Base-by-base conservation (phyloP, 371 early-diverging fungal genomes). In the Mortierella sp. region DNA sequence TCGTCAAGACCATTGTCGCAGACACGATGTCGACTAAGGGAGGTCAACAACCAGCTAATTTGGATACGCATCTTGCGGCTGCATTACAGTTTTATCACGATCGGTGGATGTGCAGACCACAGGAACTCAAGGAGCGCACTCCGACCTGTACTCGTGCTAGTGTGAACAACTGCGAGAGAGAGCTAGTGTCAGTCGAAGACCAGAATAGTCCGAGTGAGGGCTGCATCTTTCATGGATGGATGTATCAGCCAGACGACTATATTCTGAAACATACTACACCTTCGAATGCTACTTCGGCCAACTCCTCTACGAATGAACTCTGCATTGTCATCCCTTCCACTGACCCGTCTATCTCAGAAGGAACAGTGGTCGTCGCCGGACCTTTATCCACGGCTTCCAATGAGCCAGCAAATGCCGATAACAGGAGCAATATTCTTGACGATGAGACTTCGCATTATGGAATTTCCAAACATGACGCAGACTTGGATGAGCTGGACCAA, bases 21-120 rank as follows among this genome's bases (percentile, higher is more conserved):
- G 75, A 73, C 17, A 67, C 68, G 75, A 64, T 60, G 52, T 32
- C 61, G 3, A 58, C 51, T 9, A 44, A 39, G 9, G 32, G 50
- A 5, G 68, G 64, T 11, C 67, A 73, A 24, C 60, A 59, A 12
- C 64, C 60, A 17, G 59, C 54, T 3, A 50, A 67, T 27, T 26
- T 73, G n/a, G 75, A 73, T 26, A 34, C 68, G n/a, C 68, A 73
- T 7, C 47, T 73, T 3, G 68, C 75, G 0, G 75, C 68, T 7
- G 75, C 64, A 2, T 19, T 73, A 27, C 75, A 73, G 30, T 19
- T 49, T 21, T 73, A 51, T 48, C 76, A 75, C 32, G 76, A 75
- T 27, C 60, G 47, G 6, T 64, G 69, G 60, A 52, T 72, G 73
- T 72, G 67, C 52, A 52, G 52, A 3, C 54, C 66, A 6, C 28